Evolutionary conservation across 768 basidiomycete species (phyloP).

Genomic region (Lanmaoa pseudosensibilis): DNA sequence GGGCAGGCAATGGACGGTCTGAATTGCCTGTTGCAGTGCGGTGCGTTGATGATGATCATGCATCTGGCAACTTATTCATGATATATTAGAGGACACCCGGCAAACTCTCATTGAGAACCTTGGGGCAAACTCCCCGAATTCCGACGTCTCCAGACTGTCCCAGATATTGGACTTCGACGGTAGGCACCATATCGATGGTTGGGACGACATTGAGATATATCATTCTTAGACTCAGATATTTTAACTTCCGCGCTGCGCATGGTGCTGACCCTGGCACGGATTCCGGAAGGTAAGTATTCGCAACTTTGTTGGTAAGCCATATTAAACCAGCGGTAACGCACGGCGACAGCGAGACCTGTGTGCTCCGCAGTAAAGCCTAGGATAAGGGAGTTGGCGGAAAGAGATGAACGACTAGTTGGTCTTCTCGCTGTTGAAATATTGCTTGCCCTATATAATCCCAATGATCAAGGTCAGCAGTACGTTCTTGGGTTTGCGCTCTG

Average conservation of each 20-base stretch:
- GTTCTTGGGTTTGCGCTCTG: background rate
- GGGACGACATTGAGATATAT: background rate
- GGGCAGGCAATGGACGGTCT: constrained; percentile 26
- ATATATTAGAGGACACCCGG: constrained; percentile 11
- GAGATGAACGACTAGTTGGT: constrained; percentile 10
- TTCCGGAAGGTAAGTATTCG: constrained; percentile 14
- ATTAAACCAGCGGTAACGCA: background rate
- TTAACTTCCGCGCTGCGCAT: constrained; percentile 21
- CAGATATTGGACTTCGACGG: constrained; percentile 16
- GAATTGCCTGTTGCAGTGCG: constrained; percentile 15
- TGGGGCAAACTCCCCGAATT: background rate
- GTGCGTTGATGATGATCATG: constrained; percentile 4
- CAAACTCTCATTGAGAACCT: constrained; percentile 10
- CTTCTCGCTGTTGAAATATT: constrained; percentile 22
- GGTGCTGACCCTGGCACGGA: constrained; percentile 16
- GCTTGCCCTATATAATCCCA: constrained; percentile 10
- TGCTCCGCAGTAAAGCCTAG: constrained; percentile 12
- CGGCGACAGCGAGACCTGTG: background rate
- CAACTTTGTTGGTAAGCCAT: background rate
- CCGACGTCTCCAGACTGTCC: constrained; percentile 9
- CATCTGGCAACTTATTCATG: background rate
- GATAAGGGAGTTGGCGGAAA: constrained; percentile 16
- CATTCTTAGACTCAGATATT: constrained; percentile 7
- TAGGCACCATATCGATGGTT: background rate
- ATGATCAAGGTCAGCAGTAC: constrained; percentile 1